Conservation (phyloP, 176 grass and related monocot genomes). For the Eragrostis nindensis region DNA sequence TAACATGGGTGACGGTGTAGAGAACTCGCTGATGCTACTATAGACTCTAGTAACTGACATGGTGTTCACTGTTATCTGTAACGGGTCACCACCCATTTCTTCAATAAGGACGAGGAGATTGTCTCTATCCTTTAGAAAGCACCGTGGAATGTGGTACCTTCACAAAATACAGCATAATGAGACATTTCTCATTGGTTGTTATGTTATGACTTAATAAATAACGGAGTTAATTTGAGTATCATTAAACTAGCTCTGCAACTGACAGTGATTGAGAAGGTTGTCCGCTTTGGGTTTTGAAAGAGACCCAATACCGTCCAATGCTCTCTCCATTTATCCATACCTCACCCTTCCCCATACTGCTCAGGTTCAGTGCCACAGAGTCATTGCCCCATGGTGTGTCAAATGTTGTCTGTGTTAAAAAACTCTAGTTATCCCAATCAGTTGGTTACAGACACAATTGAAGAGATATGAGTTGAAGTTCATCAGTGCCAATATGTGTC, state of each 20-base stretch:
- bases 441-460: too few relatives aligned
- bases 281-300: constrained; percentile 61
- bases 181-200: neutral
- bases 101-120: constrained; percentile 72
- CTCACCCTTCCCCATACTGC: constrained; percentile 82
- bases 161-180: constrained; percentile 23
- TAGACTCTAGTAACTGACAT: constrained; percentile 49
- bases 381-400: constrained; percentile 57
- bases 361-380: constrained; percentile 66
- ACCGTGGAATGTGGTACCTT: constrained; percentile 80
- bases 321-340: constrained; percentile 81
- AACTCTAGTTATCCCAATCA: constrained; percentile 24
- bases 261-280: constrained; percentile 68
- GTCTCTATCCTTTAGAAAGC: constrained; percentile 52
- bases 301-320: constrained; percentile 86
- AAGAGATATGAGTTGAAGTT: constrained; percentile 6
- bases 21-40: constrained; percentile 27
- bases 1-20: constrained; percentile 32
- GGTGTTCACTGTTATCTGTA: constrained; percentile 63
- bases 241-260: constrained; percentile 30
- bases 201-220: neutral
- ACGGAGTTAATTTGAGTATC: neutral
- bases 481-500: neutral
- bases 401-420: constrained; percentile 54
- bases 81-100: constrained; percentile 67